These are phyloP conservation scores for Hypoxylon rickii DNA, from an alignment of 495 filamentous ascomycete genomes.

Conservation along the genomic window DNA sequence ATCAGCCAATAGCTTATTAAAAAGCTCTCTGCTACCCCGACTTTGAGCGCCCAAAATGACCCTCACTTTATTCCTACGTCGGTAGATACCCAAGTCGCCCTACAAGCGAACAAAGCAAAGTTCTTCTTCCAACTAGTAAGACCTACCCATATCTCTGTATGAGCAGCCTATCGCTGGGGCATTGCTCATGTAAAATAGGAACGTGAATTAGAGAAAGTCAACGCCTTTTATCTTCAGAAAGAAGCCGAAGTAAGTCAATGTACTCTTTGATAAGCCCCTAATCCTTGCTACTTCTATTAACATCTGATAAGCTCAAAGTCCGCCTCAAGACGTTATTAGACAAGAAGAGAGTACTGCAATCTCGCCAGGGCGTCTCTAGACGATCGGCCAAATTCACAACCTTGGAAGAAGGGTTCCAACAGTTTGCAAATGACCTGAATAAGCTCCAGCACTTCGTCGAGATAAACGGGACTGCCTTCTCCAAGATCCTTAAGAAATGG, in stretches of 20 bases:
- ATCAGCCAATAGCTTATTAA: constrained; percentile 82
- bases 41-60: constrained; percentile 74
- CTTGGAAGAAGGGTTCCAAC: constrained; percentile 92
- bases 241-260: constrained; percentile 81
- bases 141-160: constrained; percentile 6
- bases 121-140: constrained; percentile 97
- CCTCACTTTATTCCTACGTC: constrained; percentile 48
- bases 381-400: constrained; percentile 89
- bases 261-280: background rate
- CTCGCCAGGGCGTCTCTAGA: constrained; percentile 76
- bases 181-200: constrained; percentile 60
- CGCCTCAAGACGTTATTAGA: constrained; percentile 89
- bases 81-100: constrained; percentile 79
- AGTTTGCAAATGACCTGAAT: constrained; percentile 93
- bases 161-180: background rate
- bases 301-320: constrained; percentile 74
- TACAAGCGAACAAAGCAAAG: constrained; percentile 96
- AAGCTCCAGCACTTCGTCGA: constrained; percentile 99
- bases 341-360: constrained; percentile 88
- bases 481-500: constrained; percentile 99
- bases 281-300: too few relatives aligned
- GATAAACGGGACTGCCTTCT: constrained; percentile 95
- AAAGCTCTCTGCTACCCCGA: constrained; percentile 88
- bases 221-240: constrained; percentile 95
- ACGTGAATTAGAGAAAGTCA: constrained; percentile 97